Conservation (phyloP, 2,329 filamentous ascomycete species). For the Atkinsonella texensis region DNA sequence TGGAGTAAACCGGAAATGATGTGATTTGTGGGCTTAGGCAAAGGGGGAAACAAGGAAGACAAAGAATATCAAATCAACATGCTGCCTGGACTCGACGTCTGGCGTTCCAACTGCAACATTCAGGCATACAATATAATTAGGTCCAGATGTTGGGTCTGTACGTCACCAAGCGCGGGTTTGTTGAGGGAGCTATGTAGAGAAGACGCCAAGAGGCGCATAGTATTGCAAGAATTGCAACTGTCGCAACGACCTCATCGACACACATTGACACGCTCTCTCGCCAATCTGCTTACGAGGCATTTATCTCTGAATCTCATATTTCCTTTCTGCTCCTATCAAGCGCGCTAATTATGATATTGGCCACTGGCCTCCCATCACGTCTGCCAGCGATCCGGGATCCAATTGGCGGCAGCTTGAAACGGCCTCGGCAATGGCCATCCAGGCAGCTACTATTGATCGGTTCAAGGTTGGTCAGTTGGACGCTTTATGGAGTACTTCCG, state of each 20-base stretch:
- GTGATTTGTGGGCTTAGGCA: background rate
- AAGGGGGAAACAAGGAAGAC: background rate
- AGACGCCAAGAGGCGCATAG: background rate
- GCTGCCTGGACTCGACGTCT: background rate
- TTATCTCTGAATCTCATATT: background rate
- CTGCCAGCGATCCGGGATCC: background rate
- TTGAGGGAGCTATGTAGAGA: background rate
- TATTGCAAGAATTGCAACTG: background rate
- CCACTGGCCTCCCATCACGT: background rate
- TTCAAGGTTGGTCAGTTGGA: background rate
- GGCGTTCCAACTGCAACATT: background rate
- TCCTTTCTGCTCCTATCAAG: background rate
- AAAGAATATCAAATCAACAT: background rate
- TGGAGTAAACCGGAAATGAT: background rate
- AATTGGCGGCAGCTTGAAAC: background rate
- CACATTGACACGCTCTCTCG: background rate
- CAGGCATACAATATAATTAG: background rate
- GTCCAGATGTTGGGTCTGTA: background rate
- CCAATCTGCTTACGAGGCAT: background rate
- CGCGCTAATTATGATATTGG: background rate
- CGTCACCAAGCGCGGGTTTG: background rate
- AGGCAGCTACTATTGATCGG: background rate
- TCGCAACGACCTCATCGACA: background rate
- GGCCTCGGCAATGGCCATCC: background rate
- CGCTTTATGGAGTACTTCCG: no score